Base-by-base conservation (phyloP, 2,329 filamentous ascomycete genomes). In the Arthrobotrys sphaeroides region DNA sequence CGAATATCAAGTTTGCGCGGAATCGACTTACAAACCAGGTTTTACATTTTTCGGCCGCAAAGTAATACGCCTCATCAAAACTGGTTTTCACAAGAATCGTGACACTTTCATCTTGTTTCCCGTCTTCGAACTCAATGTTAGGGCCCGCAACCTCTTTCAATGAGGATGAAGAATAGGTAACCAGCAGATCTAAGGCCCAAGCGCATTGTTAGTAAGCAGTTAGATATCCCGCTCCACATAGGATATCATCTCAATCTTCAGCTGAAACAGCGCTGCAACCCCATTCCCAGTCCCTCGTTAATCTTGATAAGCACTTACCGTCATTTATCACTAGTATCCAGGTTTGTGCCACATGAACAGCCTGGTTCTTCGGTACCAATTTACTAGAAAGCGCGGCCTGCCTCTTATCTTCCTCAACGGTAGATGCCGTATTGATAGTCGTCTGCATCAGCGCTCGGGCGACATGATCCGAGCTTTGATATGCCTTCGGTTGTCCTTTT, bases 241-340 rank as follows among this genome's bases (percentile, higher is more conserved):
- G 7, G 51, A 38, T 4, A 16, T 28, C 33, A n/a, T n/a, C n/a
- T n/a, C n/a, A n/a, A n/a, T n/a, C n/a, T n/a, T n/a, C n/a, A n/a
- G n/a, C n/a, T n/a, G n/a, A n/a, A n/a, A n/a, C n/a, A n/a, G n/a
- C n/a, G n/a, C n/a, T n/a, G n/a, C n/a, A n/a, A n/a, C n/a, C n/a
- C n/a, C n/a, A n/a, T n/a, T n/a, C n/a, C n/a, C n/a, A n/a, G n/a
- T n/a, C n/a, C n/a, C n/a, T n/a, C n/a, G n/a, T n/a, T n/a, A 7
- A 7, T 7, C 12, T 2, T 7, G 2, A 40, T 24, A n/a, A 38
- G 43, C 2, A 38, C 65, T 43, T 47, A 70, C 66, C 28, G 28
- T 70, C 66, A n/a, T 70, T 70, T 20, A 70, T 70, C n/a, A 62
- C 28, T 6, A 70, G 36, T 18, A 70, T 28, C 66, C 66, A 70